Percentiles rank a stretch among this genome's conserved stretches.
These are phyloP conservation scores for Leccinum colubrinum DNA, from an alignment of 1,284 basidiomycete genomes.

Conservation along the genomic window DNA sequence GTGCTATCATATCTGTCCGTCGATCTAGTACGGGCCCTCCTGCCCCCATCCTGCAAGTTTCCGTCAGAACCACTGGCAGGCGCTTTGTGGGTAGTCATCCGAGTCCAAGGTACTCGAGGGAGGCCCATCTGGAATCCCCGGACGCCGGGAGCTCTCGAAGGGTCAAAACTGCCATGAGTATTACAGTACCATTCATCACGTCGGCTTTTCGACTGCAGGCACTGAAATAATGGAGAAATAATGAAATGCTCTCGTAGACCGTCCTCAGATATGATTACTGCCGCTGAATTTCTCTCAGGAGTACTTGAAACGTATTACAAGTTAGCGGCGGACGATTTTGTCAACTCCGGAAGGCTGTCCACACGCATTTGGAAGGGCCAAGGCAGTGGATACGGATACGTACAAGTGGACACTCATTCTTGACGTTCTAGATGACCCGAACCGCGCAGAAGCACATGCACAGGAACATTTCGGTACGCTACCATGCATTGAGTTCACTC, in stretches of 20 bases:
- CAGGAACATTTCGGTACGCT: conserved; percentile 14
- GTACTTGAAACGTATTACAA: conserved; percentile 23
- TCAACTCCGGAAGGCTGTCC: conserved; percentile 34
- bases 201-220: background rate
- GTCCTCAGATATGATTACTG: conserved; percentile 32
- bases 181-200: too few species aligned
- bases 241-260: conserved; percentile 32
- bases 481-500: background rate
- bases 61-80: too few species aligned
- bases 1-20: too few species aligned
- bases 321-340: conserved; percentile 29
- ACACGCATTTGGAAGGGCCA: conserved; percentile 38
- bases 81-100: too few species aligned
- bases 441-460: conserved; percentile 33
- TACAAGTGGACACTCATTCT: conserved; percentile 36
- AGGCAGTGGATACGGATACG: conserved; percentile 26
- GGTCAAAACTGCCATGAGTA: too few species aligned
- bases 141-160: too few species aligned
- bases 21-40: too few species aligned
- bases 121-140: too few species aligned
- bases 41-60: too few species aligned
- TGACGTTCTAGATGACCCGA: conserved; percentile 38
- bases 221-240: conserved; percentile 33
- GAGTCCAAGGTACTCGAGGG: too few species aligned
- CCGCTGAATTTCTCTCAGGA: conserved; percentile 29